Conservation (phyloP, 2,329 filamentous ascomycete species). For the Shiraia sp. region DNA sequence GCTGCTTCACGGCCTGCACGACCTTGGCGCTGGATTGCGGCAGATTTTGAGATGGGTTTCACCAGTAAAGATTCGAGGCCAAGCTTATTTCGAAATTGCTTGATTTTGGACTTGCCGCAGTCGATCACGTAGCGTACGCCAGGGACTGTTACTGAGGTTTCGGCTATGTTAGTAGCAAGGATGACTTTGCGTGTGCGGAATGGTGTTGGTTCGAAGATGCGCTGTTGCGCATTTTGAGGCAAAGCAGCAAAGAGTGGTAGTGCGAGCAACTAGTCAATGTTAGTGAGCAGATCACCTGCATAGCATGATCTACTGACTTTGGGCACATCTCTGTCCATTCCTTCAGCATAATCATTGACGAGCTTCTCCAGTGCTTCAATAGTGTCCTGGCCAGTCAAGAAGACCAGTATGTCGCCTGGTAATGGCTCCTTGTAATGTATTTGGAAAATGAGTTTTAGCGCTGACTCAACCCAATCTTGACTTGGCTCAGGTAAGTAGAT, state of each 20-base stretch:
- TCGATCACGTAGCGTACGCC: conserved; percentile 92
- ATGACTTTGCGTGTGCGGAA: conserved; percentile 85
- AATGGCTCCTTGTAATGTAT: conserved; percentile 86
- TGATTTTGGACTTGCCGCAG: conserved; percentile 90
- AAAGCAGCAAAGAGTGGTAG: conserved; percentile 89
- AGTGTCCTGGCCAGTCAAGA: conserved; percentile 89
- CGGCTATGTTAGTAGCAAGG: conserved; percentile 95
- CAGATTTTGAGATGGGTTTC: conserved; percentile 90
- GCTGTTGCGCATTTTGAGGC: conserved; percentile 81
- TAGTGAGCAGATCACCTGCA: conserved; percentile 1
- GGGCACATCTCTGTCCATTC: conserved; percentile 74
- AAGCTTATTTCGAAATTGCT: conserved; percentile 81
- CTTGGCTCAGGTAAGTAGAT: conserved; percentile 75
- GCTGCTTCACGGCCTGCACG: conserved; percentile 90
- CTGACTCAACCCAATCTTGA: conserved; percentile 78
- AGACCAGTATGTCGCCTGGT: conserved; percentile 92
- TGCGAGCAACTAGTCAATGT: conserved; percentile 56
- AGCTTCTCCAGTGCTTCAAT: conserved; percentile 81
- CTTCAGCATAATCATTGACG: conserved; percentile 76
- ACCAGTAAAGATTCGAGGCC: conserved; percentile 89
- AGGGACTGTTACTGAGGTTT: conserved; percentile 94
- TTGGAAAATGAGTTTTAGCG: conserved; percentile 80
- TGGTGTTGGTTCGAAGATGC: conserved; percentile 77
- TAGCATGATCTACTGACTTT: conserved; percentile 51
- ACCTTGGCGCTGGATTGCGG: conserved; percentile 87